Evolutionary conservation across 2,329 filamentous ascomycete genomes (phyloP).

Genomic region (Diplodia intermedia): DNA sequence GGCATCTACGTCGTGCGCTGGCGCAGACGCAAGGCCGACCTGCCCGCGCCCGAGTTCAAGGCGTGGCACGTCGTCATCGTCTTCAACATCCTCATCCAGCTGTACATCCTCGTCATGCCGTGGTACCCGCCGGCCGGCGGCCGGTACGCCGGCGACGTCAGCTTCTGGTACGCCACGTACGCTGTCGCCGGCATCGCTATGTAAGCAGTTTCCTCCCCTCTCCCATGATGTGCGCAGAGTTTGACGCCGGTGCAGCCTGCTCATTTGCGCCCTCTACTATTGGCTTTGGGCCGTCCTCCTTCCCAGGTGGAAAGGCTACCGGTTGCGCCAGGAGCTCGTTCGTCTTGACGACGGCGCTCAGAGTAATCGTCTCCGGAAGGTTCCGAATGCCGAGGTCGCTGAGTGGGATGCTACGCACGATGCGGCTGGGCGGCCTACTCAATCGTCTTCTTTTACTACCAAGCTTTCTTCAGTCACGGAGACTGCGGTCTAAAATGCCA

Average conservation of each 20-base stretch:
- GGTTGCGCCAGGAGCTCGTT: conserved; percentile 63
- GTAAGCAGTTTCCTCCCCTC: conserved; percentile 54
- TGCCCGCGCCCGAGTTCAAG: conserved; percentile 60
- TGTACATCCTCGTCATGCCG: conserved; percentile 71
- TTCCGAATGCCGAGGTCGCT: conserved; percentile 59
- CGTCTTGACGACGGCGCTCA: conserved; percentile 58
- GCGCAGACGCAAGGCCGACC: conserved; percentile 59
- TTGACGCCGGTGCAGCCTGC: conserved; percentile 50
- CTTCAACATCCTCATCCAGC: conserved; percentile 66
- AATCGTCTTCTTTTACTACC: not conserved
- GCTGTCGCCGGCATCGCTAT: conserved; percentile 68
- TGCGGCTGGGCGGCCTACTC: conserved; percentile 41
- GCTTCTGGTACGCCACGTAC: conserved; percentile 77
- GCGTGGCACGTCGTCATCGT: conserved; percentile 65
- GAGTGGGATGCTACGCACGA: conserved; percentile 68
- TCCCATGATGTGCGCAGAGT: not conserved
- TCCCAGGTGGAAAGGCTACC: conserved; percentile 61
- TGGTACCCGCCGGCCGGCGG: conserved; percentile 73
- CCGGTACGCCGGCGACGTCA: conserved; percentile 67
- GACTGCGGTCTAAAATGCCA: not conserved
- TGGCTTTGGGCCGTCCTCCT: conserved; percentile 64
- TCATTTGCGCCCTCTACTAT: conserved; percentile 65
- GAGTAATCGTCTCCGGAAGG: conserved; percentile 61
- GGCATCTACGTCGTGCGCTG: conserved; percentile 66
- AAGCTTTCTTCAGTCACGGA: conserved; percentile 9